Evolutionary conservation across 768 basidiomycete species (phyloP).

Genomic region (Astraeus odoratus): DNA sequence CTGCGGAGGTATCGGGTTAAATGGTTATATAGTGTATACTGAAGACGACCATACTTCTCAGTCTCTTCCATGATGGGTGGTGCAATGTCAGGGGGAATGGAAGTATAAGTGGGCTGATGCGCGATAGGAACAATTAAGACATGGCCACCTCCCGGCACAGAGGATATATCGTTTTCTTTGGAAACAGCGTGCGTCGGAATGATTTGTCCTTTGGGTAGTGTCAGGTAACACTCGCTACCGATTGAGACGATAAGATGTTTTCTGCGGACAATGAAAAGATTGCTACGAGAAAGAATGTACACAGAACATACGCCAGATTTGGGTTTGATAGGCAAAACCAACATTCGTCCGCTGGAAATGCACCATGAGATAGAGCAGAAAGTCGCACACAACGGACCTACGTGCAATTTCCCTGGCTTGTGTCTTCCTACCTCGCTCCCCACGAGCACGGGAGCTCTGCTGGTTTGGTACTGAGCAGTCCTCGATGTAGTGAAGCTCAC

Average conservation of each 20-base stretch:
- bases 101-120: conserved; percentile 83
- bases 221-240: conserved; percentile 89
- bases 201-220: conserved; percentile 94
- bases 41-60: conserved; percentile 43
- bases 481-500: conserved; percentile 76
- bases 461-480: conserved; percentile 76
- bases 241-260: conserved; percentile 96
- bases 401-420: conserved; percentile 77
- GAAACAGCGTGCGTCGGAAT: conserved; percentile 65
- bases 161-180: conserved; percentile 29
- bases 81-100: conserved; percentile 74
- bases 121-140: conserved; percentile 90
- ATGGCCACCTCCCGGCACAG: conserved; percentile 92
- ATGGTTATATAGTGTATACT: not conserved
- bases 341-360: conserved; percentile 72
- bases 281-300: not conserved
- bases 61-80: conserved; percentile 76
- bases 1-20: conserved; percentile 30
- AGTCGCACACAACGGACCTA: conserved; percentile 33
- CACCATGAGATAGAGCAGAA: not conserved
- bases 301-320: conserved; percentile 61
- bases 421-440: conserved; percentile 32
- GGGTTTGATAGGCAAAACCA: conserved; percentile 99
- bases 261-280: conserved; percentile 31
- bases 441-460: conserved; percentile 23